Base-by-base conservation (phyloP, 345 rosid species). In the Arabidopsis arenosa region DNA sequence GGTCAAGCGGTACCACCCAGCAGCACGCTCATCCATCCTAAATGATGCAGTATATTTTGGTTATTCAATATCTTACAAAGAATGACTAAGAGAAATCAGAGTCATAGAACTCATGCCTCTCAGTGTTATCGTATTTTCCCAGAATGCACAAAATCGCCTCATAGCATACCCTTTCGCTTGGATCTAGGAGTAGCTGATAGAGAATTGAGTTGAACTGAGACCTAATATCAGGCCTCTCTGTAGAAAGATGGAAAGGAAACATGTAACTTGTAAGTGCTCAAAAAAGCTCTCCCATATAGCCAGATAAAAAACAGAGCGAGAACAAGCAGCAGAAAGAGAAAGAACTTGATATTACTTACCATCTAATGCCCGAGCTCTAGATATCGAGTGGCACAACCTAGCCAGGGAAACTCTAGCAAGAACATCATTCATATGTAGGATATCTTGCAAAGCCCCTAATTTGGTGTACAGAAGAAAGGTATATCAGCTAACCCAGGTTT, bases 81-180 rank as follows among this genome's bases (percentile, higher is more conserved):
- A 73, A 28, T 73, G 65, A 73, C 37, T 26, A 53, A 60, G 40
- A 61, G 64, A 61, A 54, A 57, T 17, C 30, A 26, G 37, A 48
- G 56, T 45, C 62, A 64, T 65, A 70, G 78, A 52, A 70, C 8
- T 72, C 62, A 53, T 81, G 89, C 99, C 92, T 89, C 79, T 95
- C 99, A 6, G 88, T 74, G 60, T 68, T 84, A 66, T 91, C 99
- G 68, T 70, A 66, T 86, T 88, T 95, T 74, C 99, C 98, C 80
- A 95, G 81, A 57, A 95, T 86, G 52, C 98, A 95, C 80, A 88
- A 84, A 74, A 93, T 89, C 30, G 98, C 98, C 85, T 95, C 99
- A 80, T 90, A 95, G 85, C 99, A 95, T 56, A 95, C 99, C 80
- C 99, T 80, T 87, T 95, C 99, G 79, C 98, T 95, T 57, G 99